A percentile compares a stretch with the other conserved stretches of the same genome.
Evolutionary conservation across 192 early-diverging fungal species (phyloP).

Genomic region (Geranomyces michiganensis): DNA sequence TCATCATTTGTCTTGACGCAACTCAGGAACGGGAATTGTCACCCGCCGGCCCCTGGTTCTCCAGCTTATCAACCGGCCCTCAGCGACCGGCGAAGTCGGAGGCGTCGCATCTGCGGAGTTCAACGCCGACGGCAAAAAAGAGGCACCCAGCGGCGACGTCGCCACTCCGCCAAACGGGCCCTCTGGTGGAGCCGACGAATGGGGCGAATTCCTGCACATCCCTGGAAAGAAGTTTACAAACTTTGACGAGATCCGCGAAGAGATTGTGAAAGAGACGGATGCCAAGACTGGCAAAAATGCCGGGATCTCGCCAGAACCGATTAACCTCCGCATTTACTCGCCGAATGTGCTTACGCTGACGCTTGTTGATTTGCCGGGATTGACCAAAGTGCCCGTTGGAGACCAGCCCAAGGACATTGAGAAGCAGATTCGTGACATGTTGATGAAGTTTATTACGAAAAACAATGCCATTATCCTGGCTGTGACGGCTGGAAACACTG

Average conservation of each 20-base stretch:
- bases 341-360: constrained; percentile 99
- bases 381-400: constrained; percentile 98
- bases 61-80: constrained; percentile 96
- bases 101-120: constrained; percentile 54
- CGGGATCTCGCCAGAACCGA: constrained; percentile 93
- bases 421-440: constrained; percentile 97
- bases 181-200: constrained; percentile 62
- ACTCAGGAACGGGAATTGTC: constrained; percentile 89
- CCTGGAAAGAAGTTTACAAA: constrained; percentile 95
- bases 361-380: constrained; percentile 96
- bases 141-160: constrained; percentile 12
- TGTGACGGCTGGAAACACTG: constrained; percentile 97
- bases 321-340: constrained; percentile 96
- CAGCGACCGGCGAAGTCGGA: constrained; percentile 52
- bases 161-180: constrained; percentile 24
- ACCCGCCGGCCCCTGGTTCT: constrained; percentile 95
- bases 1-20: too few species aligned
- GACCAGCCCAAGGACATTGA: constrained; percentile 99
- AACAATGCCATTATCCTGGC: constrained; percentile 97
- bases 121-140: constrained; percentile 11
- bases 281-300: constrained; percentile 55
- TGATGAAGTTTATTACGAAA: constrained; percentile 96
- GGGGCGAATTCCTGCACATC: constrained; percentile 99
- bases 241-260: constrained; percentile 97
- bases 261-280: constrained; percentile 93